These are phyloP conservation scores for Podospora comata DNA, from an alignment of 495 filamentous ascomycete genomes.

Conservation along the genomic window DNA sequence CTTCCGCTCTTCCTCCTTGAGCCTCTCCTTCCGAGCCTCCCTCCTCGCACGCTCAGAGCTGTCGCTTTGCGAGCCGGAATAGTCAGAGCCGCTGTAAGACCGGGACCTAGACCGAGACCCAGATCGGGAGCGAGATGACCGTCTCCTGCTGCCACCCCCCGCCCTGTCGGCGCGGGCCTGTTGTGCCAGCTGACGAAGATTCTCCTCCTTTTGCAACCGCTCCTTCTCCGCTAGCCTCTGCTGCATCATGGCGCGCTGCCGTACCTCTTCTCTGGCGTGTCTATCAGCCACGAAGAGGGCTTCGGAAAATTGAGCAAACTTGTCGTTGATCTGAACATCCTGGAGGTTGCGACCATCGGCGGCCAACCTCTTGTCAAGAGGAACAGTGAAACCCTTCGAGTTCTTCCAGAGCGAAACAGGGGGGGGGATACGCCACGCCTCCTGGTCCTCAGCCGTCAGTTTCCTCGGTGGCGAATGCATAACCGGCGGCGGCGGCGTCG, in stretches of 20 bases:
- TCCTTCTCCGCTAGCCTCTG: slow-evolving; percentile 96
- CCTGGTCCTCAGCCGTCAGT: slow-evolving; percentile 94
- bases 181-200: slow-evolving; percentile 83
- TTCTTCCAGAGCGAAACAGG: slow-evolving; percentile 99
- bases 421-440: slow-evolving; percentile 90
- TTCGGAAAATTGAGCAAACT: slow-evolving; percentile 95
- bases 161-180: slow-evolving; percentile 82
- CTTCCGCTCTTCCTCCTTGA: slow-evolving; percentile 80
- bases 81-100: slow-evolving; percentile 51
- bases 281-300: slow-evolving; percentile 90
- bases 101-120: slow-evolving; percentile 50
- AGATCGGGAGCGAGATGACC: slow-evolving; percentile 41
- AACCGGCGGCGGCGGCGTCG: slow-evolving; percentile 86
- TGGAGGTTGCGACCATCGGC: slow-evolving; percentile 89
- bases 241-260: slow-evolving; percentile 90
- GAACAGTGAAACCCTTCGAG: slow-evolving; percentile 95
- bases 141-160: slow-evolving; percentile 48
- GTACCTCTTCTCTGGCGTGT: slow-evolving; percentile 92
- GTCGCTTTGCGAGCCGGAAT: slow-evolving; percentile 59
- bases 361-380: slow-evolving; percentile 93
- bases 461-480: slow-evolving; percentile 96
- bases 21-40: slow-evolving; percentile 70
- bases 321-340: slow-evolving; percentile 97
- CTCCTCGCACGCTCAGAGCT: slow-evolving; percentile 73
- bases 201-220: slow-evolving; percentile 87